A percentile compares a stretch with the other conserved stretches of the same genome.
Evolutionary conservation across 169 alveolate genomes (phyloP).

Genomic region (Eimeria brunetti): DNA sequence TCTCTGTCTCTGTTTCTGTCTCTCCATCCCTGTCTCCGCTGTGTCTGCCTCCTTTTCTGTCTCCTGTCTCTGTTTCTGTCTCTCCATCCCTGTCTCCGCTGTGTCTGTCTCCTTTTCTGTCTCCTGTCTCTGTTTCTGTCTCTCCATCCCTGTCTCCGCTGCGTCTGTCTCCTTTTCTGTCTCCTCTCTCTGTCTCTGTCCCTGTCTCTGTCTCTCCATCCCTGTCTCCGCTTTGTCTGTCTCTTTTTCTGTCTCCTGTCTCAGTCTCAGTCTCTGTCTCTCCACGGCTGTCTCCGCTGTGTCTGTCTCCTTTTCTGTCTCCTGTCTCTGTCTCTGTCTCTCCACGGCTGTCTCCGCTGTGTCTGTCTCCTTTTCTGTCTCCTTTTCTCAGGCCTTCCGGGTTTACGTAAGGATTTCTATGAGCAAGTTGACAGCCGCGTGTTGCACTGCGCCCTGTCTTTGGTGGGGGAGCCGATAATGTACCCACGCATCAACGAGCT

Average conservation of each 20-base stretch:
- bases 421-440: slow-evolving; percentile 59
- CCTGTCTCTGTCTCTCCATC: neutral
- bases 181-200: neutral
- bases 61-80: too few relatives aligned
- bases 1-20: too few relatives aligned
- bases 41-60: too few relatives aligned
- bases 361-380: too few relatives aligned
- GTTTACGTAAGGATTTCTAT: slow-evolving; percentile 27
- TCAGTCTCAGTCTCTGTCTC: neutral
- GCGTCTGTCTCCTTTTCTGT: neutral
- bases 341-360: too few relatives aligned
- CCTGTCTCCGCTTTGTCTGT: too few relatives aligned
- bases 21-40: too few relatives aligned
- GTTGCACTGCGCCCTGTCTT: slow-evolving; percentile 91
- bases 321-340: neutral
- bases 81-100: too few relatives aligned
- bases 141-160: too few relatives aligned
- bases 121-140: too few relatives aligned
- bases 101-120: too few relatives aligned
- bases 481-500: slow-evolving; percentile 92
- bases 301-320: neutral
- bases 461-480: slow-evolving; percentile 96
- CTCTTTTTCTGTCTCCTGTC: neutral
- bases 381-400: neutral
- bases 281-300: neutral